phyloP scores from a whole-genome alignment of 352 stramenopile genomes.

The Elongisporangium prolatum region DNA sequence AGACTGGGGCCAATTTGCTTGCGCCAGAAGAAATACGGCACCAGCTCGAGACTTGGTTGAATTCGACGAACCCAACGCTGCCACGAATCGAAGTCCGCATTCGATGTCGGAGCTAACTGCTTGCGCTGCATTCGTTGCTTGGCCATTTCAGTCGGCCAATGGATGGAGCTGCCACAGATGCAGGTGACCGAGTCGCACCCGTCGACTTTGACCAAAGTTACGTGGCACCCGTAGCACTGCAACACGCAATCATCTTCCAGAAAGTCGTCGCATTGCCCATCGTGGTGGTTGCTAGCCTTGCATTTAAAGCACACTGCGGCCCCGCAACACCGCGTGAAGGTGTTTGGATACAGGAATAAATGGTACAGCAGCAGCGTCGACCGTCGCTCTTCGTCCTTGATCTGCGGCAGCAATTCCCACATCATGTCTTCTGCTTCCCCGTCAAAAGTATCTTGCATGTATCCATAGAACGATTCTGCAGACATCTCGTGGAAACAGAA shows the following conservation, averaged over 20 bases:
- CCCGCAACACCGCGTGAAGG: conserved; percentile 41
- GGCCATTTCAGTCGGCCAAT: conserved; percentile 40
- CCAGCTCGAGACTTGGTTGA: background rate
- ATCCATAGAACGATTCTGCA: conserved; percentile 25
- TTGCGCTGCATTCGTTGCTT: conserved; percentile 48
- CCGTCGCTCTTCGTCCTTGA: conserved; percentile 49
- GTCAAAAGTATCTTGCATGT: conserved; percentile 20
- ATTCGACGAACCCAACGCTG: conserved; percentile 12
- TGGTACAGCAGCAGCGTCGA: conserved; percentile 44
- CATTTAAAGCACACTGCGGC: conserved; percentile 56
- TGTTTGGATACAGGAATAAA: conserved; percentile 37
- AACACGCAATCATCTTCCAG: conserved; percentile 44
- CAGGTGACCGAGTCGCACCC: conserved; percentile 49
- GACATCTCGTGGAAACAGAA: conserved; percentile 40
- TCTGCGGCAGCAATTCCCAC: conserved; percentile 27
- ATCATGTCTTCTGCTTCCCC: conserved; percentile 17
- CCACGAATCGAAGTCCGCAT: conserved; percentile 26
- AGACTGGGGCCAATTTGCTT: background rate
- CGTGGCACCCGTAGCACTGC: conserved; percentile 45
- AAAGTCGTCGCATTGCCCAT: conserved; percentile 50
- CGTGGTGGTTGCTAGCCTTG: conserved; percentile 40
- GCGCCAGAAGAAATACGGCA: background rate
- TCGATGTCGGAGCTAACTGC: conserved; percentile 25
- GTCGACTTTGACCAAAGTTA: conserved; percentile 62
- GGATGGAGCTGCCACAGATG: conserved; percentile 45